These are phyloP conservation scores for Fraxinus velutina DNA, from an alignment of 305 asterid species.

Conservation along the genomic window DNA sequence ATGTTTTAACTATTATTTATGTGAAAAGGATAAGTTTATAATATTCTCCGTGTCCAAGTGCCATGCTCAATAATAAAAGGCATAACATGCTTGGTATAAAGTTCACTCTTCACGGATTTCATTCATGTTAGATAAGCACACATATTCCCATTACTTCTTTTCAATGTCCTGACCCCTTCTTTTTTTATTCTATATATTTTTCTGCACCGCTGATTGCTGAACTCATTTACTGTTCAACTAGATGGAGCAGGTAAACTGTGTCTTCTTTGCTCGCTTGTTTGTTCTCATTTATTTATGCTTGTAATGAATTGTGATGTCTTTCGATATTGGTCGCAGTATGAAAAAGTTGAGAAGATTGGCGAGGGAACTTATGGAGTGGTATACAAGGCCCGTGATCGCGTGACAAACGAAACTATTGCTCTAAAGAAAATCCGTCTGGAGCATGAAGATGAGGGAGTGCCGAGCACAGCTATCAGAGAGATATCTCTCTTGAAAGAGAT, in stretches of 20 bases:
- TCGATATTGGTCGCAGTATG: slow-evolving; percentile 48
- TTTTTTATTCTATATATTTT: neutral
- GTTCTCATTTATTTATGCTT: neutral
- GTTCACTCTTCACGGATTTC: neutral
- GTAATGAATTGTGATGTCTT: slow-evolving; percentile 22
- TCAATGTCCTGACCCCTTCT: neutral
- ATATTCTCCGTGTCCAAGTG: neutral
- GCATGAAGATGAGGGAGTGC: slow-evolving; percentile 99
- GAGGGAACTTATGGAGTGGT: slow-evolving; percentile 99
- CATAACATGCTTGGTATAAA: neutral
- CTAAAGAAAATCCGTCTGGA: slow-evolving; percentile 93
- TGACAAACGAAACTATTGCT: slow-evolving; percentile 88
- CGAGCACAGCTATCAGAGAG: slow-evolving; percentile 97
- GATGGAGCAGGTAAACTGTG: slow-evolving; percentile 67
- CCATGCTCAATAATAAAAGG: neutral
- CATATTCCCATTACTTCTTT: neutral
- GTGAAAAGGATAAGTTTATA: neutral
- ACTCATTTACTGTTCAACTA: slow-evolving; percentile 16
- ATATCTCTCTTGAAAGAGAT: slow-evolving; percentile 94
- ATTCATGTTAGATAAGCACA: neutral
- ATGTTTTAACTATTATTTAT: neutral
- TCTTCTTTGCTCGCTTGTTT: neutral
- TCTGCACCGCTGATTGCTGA: neutral
- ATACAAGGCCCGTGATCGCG: slow-evolving; percentile 89
- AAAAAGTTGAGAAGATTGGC: slow-evolving; percentile 97